Base-by-base conservation (phyloP, 306 rosid species). In the Alnus glutinosa region DNA sequence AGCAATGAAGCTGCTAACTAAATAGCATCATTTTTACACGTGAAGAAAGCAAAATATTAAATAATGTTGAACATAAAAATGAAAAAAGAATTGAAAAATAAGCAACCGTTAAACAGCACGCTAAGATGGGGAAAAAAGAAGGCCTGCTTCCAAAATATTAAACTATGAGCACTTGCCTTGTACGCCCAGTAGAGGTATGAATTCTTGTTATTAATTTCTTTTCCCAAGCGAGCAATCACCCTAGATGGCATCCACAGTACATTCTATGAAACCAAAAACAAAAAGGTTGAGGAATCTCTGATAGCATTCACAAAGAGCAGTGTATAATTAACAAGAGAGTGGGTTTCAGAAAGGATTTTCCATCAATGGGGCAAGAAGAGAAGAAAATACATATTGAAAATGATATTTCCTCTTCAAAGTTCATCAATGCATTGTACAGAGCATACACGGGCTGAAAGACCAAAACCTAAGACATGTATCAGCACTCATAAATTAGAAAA, bases 111-210 rank as follows among this genome's bases (percentile, higher is more conserved):
- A 59, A 57, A 13, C 19, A 75, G n/a, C 77, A 78, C 9, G 28
- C 7, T 14, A 48, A 47, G 75, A 42, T 55, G 16, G 49, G 46
- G 75, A 54, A 78, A 58, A 19, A 76, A 16, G 71, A 76, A 16
- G 71, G 28, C 34, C 46, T 64, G 66, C 32, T 72, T 59, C 59
- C 36, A 74, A 85, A 81, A 71, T 39, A 48, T 73, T 57, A 81
- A 75, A 19, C 47, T 62, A 55, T 66, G 61, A 70, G 62, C 34
- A 79, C 92, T 80, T 85, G 81, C 99, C 96, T 87, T 88, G 77
- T 91, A 89, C 4, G 98, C 97, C 98, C 99, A 95, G 80, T 90
- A 93, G 57, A 95, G 99, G 76, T 91, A 95, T 32, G 99, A 95
- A 80, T 86, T 85, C 84, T 84, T 86, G 71, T 95, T 84, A 79